These are phyloP conservation scores for Talaromyces rugulosus DNA, from an alignment of 2,329 filamentous ascomycete genomes.

Conservation along the genomic window DNA sequence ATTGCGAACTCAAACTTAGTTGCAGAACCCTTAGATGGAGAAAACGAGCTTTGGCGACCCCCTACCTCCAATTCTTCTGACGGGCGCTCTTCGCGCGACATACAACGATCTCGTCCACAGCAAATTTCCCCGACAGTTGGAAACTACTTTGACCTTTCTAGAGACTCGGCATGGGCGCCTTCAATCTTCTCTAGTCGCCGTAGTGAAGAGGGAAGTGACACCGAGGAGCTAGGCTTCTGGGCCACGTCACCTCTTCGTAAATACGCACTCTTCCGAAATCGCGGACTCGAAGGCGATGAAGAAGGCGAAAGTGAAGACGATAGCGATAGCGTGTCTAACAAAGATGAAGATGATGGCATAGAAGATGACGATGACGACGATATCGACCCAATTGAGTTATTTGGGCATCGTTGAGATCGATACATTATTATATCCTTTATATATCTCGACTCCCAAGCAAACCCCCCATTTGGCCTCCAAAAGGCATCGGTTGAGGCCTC, in stretches of 20 bases:
- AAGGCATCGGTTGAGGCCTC: background rate
- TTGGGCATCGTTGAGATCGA: slow-evolving; percentile 46
- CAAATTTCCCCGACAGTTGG: slow-evolving; percentile 41
- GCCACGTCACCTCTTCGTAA: slow-evolving; percentile 41
- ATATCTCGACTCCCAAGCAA: background rate
- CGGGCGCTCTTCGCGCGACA: slow-evolving; percentile 3
- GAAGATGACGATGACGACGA: slow-evolving; percentile 12
- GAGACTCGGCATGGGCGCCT: slow-evolving; percentile 27
- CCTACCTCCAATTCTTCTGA: slow-evolving; percentile 8
- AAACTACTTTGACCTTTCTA: slow-evolving; percentile 42
- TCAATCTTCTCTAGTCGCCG: slow-evolving; percentile 20
- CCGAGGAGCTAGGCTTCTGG: slow-evolving; percentile 58
- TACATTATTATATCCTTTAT: background rate
- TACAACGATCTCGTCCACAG: slow-evolving; percentile 29
- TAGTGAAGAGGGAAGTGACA: slow-evolving; percentile 44
- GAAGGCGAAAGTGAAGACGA: slow-evolving; percentile 34
- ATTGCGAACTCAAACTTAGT: slow-evolving; percentile 14
- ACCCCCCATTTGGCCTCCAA: background rate
- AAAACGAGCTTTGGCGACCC: slow-evolving; percentile 7
- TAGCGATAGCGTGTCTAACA: slow-evolving; percentile 43
- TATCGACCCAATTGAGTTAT: slow-evolving; percentile 48
- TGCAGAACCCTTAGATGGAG: slow-evolving; percentile 1
- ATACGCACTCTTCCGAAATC: slow-evolving; percentile 31
- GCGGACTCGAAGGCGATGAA: slow-evolving; percentile 23
- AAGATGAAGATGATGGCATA: slow-evolving; percentile 40